Percentiles rank a stretch among this genome's conserved stretches.
phyloP scores from a whole-genome alignment of 257 asterid genomes.

The Solanum habrochaites region DNA sequence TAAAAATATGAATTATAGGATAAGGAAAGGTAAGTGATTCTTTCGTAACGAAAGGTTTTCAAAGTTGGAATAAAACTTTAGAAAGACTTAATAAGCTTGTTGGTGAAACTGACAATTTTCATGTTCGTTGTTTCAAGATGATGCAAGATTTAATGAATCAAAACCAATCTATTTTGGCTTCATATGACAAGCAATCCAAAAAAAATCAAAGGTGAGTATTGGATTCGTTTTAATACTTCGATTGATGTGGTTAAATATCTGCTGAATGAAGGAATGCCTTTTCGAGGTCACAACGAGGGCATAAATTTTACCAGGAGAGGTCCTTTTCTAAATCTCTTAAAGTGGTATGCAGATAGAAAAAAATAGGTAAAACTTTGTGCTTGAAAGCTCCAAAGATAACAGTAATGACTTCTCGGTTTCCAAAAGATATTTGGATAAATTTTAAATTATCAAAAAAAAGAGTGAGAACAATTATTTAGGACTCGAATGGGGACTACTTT shows the following conservation, averaged over 20 bases:
- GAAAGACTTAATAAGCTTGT: neutral
- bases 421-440: too few species aligned
- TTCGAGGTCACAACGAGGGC: neutral
- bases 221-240: neutral
- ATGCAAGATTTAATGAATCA: neutral
- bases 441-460: too few species aligned
- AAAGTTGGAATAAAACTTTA: neutral
- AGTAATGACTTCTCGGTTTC: neutral
- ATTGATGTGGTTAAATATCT: neutral
- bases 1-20: neutral
- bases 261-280: neutral
- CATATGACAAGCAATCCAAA: neutral
- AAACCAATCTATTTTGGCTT: neutral
- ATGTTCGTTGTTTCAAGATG: neutral
- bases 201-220: neutral
- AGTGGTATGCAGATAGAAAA: neutral
- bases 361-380: neutral
- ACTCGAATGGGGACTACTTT: neutral
- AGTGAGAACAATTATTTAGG: neutral
- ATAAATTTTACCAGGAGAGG: neutral
- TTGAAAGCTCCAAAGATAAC: neutral
- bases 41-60: neutral
- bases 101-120: neutral
- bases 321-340: neutral
- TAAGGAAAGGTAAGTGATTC: neutral